These are phyloP conservation scores for Candida krabiensis DNA, from an alignment of 805 yeast species.

Conservation along the genomic window DNA sequence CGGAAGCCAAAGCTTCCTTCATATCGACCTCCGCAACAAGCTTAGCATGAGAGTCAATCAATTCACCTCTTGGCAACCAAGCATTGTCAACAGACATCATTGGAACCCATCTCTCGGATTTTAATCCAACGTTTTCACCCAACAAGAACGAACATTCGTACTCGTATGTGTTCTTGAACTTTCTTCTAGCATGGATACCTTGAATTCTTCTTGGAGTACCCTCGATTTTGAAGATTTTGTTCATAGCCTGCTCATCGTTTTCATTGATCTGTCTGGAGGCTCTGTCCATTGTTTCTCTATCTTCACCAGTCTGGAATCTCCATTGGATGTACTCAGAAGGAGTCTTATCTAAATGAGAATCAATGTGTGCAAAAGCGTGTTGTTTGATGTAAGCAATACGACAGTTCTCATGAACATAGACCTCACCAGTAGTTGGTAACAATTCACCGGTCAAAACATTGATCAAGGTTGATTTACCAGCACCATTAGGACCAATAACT, in stretches of 20 bases:
- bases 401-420: constrained; percentile 98
- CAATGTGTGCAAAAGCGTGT: constrained; percentile 99
- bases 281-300: constrained; percentile 99
- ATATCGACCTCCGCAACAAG: constrained; percentile 99
- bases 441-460: constrained; percentile 99
- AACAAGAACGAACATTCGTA: constrained; percentile 96
- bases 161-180: constrained; percentile 99
- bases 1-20: constrained; percentile 99
- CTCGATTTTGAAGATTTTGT: constrained; percentile 98
- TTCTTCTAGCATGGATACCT: constrained; percentile 94
- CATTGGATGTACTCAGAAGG: constrained; percentile 99
- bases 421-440: constrained; percentile 97
- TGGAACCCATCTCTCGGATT: constrained; percentile 99
- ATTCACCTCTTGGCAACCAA: constrained; percentile 99
- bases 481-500: constrained; percentile 99
- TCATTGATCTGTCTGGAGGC: constrained; percentile 98
- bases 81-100: constrained; percentile 99
- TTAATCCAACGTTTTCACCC: constrained; percentile 99
- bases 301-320: constrained; percentile 99
- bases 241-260: constrained; percentile 96
- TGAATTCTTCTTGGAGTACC: constrained; percentile 97
- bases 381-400: constrained; percentile 99
- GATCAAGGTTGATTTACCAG: constrained; percentile 99
- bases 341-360: constrained; percentile 97
- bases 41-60: constrained; percentile 96